Conservation (phyloP, 345 rosid species). For the Eucalyptus melliodora region DNA sequence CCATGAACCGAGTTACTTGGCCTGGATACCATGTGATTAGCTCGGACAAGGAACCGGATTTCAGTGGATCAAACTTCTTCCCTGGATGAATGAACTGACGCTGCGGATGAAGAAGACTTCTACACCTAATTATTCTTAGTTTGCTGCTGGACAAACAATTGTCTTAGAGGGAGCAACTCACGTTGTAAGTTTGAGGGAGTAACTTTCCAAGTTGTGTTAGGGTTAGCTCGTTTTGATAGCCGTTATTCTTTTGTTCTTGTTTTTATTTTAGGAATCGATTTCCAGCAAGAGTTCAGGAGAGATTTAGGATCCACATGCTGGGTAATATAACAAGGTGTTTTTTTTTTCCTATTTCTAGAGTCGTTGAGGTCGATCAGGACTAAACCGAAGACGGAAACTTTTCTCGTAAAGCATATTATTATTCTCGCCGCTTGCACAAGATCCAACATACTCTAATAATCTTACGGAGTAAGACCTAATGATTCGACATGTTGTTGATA, state of each 20-base stretch:
- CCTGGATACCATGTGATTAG: conserved; percentile 22
- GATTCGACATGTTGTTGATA: not conserved
- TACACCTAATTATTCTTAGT: not conserved
- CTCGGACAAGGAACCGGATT: not conserved
- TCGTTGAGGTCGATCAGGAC: not conserved
- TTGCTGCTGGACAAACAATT: not conserved
- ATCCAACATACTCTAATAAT: not conserved
- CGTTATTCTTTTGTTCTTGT: not conserved
- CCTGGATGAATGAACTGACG: not conserved
- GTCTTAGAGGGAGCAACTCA: not conserved
- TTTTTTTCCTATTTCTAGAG: not conserved
- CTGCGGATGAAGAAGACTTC: not conserved
- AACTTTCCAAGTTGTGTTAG: not conserved
- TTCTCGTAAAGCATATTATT: not conserved
- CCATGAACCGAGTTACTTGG: conserved; percentile 55
- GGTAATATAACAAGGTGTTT: not conserved
- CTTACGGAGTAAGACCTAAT: not conserved
- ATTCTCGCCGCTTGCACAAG: not conserved
- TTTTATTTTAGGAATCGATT: not conserved
- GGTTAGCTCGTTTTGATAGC: not conserved
- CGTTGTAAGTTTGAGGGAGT: not conserved
- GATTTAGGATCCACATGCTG: not conserved
- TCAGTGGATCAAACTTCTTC: not conserved
- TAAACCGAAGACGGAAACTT: not conserved
- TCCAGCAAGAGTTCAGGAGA: not conserved